Evolutionary conservation across 2,329 filamentous ascomycete genomes (phyloP).

Genomic region (Paracamarosporium sp.): DNA sequence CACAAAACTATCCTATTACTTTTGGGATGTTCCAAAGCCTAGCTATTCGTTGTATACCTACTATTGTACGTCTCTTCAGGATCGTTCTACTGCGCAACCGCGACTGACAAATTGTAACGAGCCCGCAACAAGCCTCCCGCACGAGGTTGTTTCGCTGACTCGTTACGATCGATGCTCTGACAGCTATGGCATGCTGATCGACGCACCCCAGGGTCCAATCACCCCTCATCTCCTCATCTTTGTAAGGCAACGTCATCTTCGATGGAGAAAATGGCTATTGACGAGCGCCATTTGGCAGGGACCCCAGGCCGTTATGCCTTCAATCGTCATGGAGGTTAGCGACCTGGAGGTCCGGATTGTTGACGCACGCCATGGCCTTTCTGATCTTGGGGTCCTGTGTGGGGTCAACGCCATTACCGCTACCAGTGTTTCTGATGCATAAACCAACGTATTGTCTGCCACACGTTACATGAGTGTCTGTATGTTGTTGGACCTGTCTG

Average conservation of each 20-base stretch:
- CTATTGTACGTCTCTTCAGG: no score
- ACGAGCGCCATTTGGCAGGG: neutral
- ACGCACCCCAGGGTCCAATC: neutral
- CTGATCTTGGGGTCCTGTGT: neutral
- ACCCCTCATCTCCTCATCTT: conserved; percentile 4
- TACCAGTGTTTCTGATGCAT: neutral
- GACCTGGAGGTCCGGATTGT: neutral
- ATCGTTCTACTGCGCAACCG: no score
- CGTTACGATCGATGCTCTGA: neutral
- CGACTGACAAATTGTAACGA: no score
- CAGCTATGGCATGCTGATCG: neutral
- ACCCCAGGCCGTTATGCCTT: neutral
- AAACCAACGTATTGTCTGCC: neutral
- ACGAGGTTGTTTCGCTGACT: neutral
- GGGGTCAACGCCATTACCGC: neutral
- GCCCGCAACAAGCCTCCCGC: neutral
- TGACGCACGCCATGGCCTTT: neutral
- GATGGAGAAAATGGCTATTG: neutral
- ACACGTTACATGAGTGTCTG: neutral
- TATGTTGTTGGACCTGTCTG: neutral
- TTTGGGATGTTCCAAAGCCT: no score
- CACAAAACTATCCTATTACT: no score
- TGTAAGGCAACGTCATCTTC: conserved; percentile 1
- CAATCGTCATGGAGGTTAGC: neutral
- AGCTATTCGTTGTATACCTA: no score